Conservation (phyloP, 139 green algal genomes). For the Mesostigma viride region DNA sequence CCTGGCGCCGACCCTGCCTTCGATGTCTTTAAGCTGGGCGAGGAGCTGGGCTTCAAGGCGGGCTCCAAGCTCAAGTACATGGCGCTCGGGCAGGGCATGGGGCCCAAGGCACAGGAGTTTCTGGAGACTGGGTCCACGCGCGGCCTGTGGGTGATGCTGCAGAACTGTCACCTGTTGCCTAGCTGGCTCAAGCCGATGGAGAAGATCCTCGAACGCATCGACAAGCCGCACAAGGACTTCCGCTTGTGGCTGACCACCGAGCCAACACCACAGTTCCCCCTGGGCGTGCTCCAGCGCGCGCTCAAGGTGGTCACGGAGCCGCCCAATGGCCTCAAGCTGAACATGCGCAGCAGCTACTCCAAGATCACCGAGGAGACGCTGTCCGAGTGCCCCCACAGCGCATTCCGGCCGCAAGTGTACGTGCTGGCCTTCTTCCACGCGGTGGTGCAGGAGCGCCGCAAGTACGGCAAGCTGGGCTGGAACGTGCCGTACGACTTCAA, state of each 20-base stretch:
- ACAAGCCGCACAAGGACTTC: constrained; percentile 67
- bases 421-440: constrained; percentile 81
- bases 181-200: constrained; percentile 72
- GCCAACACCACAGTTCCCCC: constrained; percentile 60
- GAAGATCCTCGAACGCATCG: constrained; percentile 67
- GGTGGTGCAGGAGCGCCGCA: constrained; percentile 74
- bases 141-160: constrained; percentile 76
- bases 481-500: constrained; percentile 91
- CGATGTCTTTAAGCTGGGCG: constrained; percentile 76
- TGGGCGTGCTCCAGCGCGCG: constrained; percentile 61
- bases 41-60: constrained; percentile 70
- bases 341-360: constrained; percentile 71
- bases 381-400: constrained; percentile 57
- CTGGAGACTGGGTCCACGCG: constrained; percentile 56
- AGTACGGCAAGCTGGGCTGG: constrained; percentile 86
- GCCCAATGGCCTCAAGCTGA: constrained; percentile 79
- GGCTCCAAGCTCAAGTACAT: constrained; percentile 82
- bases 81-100: constrained; percentile 82
- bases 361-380: constrained; percentile 72
- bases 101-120: constrained; percentile 63
- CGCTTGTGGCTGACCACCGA: constrained; percentile 72
- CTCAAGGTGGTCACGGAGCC: constrained; percentile 80
- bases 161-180: constrained; percentile 79
- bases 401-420: constrained; percentile 72
- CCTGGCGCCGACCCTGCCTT: constrained; percentile 75